phyloP scores from a whole-genome alignment of 2,329 filamentous ascomycete species.

The Thielaviopsis punctulata region DNA sequence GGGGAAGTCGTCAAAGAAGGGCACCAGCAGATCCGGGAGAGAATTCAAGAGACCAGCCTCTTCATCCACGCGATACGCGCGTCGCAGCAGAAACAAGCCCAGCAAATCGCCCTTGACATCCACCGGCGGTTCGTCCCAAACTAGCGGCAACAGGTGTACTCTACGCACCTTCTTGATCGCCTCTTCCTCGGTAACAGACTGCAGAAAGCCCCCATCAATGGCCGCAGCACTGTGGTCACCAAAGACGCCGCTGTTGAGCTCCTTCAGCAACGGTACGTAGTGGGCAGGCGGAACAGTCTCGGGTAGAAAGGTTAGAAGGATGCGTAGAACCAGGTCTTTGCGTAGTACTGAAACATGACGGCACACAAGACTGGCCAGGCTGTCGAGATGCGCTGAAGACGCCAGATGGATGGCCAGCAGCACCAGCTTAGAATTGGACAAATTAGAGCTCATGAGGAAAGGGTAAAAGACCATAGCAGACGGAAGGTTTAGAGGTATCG shows the following conservation, averaged over 20 bases:
- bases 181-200: slow-evolving; percentile 41
- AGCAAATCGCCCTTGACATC: slow-evolving; percentile 37
- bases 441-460: slow-evolving; percentile 22
- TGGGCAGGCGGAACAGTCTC: slow-evolving; percentile 46
- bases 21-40: slow-evolving; percentile 47
- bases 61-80: slow-evolving; percentile 51
- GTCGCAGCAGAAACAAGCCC: slow-evolving; percentile 47
- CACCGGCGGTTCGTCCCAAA: slow-evolving; percentile 28
- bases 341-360: slow-evolving; percentile 40
- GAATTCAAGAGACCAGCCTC: slow-evolving; percentile 56
- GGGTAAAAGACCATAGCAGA: background rate
- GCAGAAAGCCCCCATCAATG: slow-evolving; percentile 39
- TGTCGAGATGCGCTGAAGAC: slow-evolving; percentile 44
- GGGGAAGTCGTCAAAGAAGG: slow-evolving; percentile 46
- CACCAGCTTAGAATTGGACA: slow-evolving; percentile 51
- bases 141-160: slow-evolving; percentile 43
- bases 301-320: slow-evolving; percentile 62
- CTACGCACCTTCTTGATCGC: slow-evolving; percentile 47
- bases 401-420: slow-evolving; percentile 58
- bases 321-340: slow-evolving; percentile 48
- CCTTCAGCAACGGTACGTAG: slow-evolving; percentile 44
- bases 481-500: background rate
- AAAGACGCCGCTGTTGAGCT: slow-evolving; percentile 33
- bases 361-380: slow-evolving; percentile 42
- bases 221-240: slow-evolving; percentile 24